phyloP scores from a whole-genome alignment of 371 early-diverging fungal genomes.

The Mortierella sp. region DNA sequence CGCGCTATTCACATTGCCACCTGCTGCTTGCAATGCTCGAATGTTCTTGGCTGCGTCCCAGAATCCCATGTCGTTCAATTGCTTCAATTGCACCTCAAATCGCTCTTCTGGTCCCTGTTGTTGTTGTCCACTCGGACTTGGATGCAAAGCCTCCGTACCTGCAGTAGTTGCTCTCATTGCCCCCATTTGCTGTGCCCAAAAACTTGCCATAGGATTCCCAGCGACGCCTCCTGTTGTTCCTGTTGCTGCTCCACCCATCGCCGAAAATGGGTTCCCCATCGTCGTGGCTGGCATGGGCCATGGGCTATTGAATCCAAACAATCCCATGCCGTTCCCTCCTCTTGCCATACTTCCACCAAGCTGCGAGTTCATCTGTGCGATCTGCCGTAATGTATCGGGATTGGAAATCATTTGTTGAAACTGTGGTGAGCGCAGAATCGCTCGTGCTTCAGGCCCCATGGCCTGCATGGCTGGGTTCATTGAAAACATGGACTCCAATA shows the following conservation, averaged over 20 bases:
- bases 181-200: constrained; percentile 43
- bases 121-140: constrained; percentile 32
- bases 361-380: constrained; percentile 76
- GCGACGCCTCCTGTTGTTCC: background rate
- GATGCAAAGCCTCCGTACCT: too few species aligned
- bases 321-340: too few species aligned
- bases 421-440: constrained; percentile 78
- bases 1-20: constrained; percentile 93
- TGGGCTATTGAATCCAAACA: constrained; percentile 30
- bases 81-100: constrained; percentile 87
- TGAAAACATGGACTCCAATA: constrained; percentile 84
- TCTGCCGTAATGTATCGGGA: constrained; percentile 81
- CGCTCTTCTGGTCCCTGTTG: constrained; percentile 86
- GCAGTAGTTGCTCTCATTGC: constrained; percentile 7
- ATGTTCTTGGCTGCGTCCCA: constrained; percentile 91
- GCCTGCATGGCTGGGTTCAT: constrained; percentile 82
- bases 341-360: constrained; percentile 69
- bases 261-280: constrained; percentile 59
- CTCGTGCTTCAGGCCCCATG: constrained; percentile 86
- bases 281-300: constrained; percentile 29
- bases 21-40: constrained; percentile 83
- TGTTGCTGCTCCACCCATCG: constrained; percentile 21
- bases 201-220: constrained; percentile 36
- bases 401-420: constrained; percentile 86
- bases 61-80: constrained; percentile 97